phyloP scores from a whole-genome alignment of 169 alveolate species.

The Perkinsus olseni region DNA sequence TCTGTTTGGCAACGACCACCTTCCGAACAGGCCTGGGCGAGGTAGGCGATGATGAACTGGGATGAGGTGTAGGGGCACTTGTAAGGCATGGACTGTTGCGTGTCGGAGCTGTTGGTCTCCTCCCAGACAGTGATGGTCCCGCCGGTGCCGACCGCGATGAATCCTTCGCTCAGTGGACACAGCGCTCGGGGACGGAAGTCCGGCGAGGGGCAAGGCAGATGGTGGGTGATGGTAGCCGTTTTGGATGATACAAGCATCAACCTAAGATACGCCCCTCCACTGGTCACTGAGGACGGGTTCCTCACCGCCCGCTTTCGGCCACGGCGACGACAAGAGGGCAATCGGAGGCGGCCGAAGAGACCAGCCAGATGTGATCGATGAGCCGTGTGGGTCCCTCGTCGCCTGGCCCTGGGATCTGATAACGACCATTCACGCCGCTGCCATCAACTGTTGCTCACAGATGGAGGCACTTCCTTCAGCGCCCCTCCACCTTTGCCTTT shows the following conservation, averaged over 20 bases:
- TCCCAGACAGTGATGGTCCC: neutral
- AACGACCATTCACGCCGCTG: neutral
- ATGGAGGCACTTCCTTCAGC: neutral
- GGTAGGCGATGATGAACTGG: neutral
- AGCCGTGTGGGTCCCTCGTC: no score
- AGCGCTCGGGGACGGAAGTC: neutral
- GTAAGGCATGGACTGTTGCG: neutral
- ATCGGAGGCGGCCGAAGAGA: neutral
- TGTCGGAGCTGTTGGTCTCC: neutral
- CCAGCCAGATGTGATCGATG: no score
- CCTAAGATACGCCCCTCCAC: neutral
- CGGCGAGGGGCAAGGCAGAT: neutral
- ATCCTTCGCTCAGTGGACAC: neutral
- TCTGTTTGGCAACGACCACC: neutral
- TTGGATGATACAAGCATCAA: neutral
- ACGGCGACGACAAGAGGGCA: neutral
- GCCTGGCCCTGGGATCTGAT: neutral
- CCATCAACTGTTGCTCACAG: neutral
- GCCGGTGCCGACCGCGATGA: neutral
- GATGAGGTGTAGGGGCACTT: neutral
- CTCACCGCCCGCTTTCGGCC: neutral
- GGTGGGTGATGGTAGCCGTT: neutral
- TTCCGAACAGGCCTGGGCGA: neutral
- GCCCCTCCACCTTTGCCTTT: neutral
- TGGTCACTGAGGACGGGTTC: neutral